Base-by-base conservation (phyloP, 2,329 filamentous ascomycete species). In the Colletotrichum kahawae region DNA sequence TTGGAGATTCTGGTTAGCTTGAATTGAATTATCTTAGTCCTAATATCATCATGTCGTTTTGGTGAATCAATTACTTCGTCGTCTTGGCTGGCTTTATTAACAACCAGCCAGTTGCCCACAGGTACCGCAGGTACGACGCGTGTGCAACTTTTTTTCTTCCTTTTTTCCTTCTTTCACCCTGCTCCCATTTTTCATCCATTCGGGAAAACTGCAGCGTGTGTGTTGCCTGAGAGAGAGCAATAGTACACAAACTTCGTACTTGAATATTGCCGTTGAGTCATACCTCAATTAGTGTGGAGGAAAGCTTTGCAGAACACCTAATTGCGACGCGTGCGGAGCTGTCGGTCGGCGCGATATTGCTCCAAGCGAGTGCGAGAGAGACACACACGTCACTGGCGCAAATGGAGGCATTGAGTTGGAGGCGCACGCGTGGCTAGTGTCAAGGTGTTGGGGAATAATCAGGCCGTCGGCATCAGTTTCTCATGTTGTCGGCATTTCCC, bases 341-440 rank as follows among this genome's bases (percentile, higher is more conserved):
- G 43, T 51, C 10, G n/a, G 43, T 51, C 43, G 43, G 43, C 4
- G n/a, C n/a, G 43, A 13, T 21, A 51, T 51, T 51, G 43, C 43
- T 51, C 43, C n/a, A 64, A 64, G 60, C 60, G 60, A 64, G 33
- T 64, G 13, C 60, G 60, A 64, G 34, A 60, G 18, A 36, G 14
- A 24, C 60, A 64, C n/a, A 38, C 34, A 36, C 43, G 43, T 51
- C 43, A 51, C 43, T 51, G n/a, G 13, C 43, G 21, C 43, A 51
- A 7, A 51, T 51, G 43, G 43, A 51, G 43, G 43, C 43, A 51
- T 51, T 24, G n/a, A 21, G n/a, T 62, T 10, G 31, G 34, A 34
- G 31, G 31, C 57, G 57, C 57, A 7, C 34, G 59, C n/a, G 59
- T 60, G 59, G 59, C 59, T 62, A 14, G 59, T 33, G 29, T 34